A percentile compares a stretch with the other conserved stretches of the same genome.
Evolutionary conservation across 371 early-diverging fungal species (phyloP).

Genomic region (Saksenaea oblongispora): DNA sequence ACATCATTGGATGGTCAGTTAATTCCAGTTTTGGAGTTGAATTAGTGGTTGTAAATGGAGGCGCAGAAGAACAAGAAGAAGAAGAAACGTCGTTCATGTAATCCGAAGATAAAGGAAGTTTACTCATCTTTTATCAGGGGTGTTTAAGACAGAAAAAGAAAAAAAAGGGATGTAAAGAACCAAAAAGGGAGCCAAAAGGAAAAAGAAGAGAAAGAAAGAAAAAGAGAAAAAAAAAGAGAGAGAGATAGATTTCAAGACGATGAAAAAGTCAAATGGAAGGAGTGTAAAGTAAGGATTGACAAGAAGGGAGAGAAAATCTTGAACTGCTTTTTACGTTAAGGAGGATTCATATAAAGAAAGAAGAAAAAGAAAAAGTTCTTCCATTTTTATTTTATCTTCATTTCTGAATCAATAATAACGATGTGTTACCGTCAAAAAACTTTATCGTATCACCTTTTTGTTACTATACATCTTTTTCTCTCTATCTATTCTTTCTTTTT

Average conservation of each 20-base stretch:
- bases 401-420: not conserved
- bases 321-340: not conserved
- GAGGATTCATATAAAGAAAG: not conserved
- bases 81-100: conserved; percentile 5
- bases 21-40: conserved; percentile 19
- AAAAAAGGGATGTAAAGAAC: not conserved
- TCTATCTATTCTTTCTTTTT: not conserved
- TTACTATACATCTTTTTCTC: not conserved
- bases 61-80: conserved; percentile 9
- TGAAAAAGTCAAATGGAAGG: not conserved
- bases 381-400: not conserved
- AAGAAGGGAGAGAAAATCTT: not conserved
- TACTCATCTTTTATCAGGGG: not conserved
- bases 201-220: conserved; percentile 7
- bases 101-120: conserved; percentile 2
- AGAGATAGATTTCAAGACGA: not conserved
- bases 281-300: conserved; percentile 10
- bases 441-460: not conserved
- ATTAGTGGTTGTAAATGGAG: not conserved
- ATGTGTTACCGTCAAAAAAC: not conserved
- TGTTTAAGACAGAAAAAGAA: not conserved
- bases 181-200: not conserved
- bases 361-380: not conserved
- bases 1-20: conserved; percentile 26
- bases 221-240: conserved; percentile 13